Conservation (phyloP, 306 rosid species). For the Castanospermum australe region DNA sequence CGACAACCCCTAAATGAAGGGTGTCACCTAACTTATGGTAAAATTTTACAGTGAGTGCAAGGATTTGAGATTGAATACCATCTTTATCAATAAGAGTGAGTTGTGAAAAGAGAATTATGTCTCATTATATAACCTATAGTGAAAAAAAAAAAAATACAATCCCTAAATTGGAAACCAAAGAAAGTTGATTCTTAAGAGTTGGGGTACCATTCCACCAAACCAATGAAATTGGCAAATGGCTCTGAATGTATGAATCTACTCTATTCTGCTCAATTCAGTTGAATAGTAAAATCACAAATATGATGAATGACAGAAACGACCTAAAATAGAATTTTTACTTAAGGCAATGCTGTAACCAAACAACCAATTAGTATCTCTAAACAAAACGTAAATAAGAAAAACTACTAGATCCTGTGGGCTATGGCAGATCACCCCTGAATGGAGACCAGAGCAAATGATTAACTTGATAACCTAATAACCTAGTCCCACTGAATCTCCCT, state of each 20-base stretch:
- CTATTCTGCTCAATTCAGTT: background rate
- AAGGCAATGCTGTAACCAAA: constrained; percentile 6
- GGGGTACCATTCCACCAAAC: background rate
- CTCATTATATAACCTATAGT: background rate
- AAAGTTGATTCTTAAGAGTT: background rate
- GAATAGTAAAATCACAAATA: background rate
- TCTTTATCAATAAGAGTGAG: background rate
- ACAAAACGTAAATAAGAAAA: background rate
- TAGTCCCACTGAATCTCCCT: constrained; percentile 79
- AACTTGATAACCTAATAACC: background rate
- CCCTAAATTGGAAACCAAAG: background rate
- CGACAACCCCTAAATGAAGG: too few species aligned
- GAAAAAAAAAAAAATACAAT: background rate
- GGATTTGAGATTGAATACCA: background rate
- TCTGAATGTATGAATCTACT: background rate
- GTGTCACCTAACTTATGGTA: too few species aligned
- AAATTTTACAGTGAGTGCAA: background rate
- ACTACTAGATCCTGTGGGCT: background rate
- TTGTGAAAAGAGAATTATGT: background rate
- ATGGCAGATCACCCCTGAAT: background rate
- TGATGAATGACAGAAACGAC: constrained; percentile 3
- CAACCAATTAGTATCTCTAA: constrained; percentile 18
- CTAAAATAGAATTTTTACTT: background rate
- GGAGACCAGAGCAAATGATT: background rate
- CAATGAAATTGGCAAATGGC: background rate